Base-by-base conservation (phyloP, 2,329 filamentous ascomycete species). In the Aspergillus sp. region DNA sequence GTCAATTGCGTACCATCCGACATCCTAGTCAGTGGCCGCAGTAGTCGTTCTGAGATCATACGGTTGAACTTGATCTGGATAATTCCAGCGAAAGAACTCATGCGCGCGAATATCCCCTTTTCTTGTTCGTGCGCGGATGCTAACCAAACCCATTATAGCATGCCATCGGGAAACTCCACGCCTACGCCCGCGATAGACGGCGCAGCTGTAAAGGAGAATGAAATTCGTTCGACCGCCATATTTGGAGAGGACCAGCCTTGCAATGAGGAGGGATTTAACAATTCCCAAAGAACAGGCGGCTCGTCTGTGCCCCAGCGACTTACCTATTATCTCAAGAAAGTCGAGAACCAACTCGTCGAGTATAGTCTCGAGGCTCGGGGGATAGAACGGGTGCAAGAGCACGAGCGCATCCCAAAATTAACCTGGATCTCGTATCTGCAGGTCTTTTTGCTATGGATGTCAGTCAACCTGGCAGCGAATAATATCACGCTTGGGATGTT, bases 401-500 rank as follows among this genome's bases (percentile, higher is more conserved):
- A 82, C 52, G 82, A 87, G 64, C 81, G 84, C 17, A 81, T 84
- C 62, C 77, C 79, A 57, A 77, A 78, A 48, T 67, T 83, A 51
- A 75, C 76, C 17, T 76, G 77, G 62, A 62, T 83, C n/a, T 81
- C 82, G 33, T 84, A 84, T 66, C 72, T 80, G 39, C 83, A 87
- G 68, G 79, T 83, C 21, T 80, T 79, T 17, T 70, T 85, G 47
- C 72, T 88, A 49, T 88, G 85, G 85, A 80, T 86, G 60, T 84
- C 82, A 9, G 81, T 87, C 68, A 87, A 88, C 64, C 73, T 87
- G 9, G 82, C 83, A 2, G 82, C 85, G 25, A 86, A 87, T 71
- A 87, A 87, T 62, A 81, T 87, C 45, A 86, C 84, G 0, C 75
- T 87, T n/a, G 85, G 84, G 1, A 85, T 87, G 79, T 77, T 87